Conservation (phyloP, 2,329 filamentous ascomycete species). For the Paracorniculantispora psalliotae region DNA sequence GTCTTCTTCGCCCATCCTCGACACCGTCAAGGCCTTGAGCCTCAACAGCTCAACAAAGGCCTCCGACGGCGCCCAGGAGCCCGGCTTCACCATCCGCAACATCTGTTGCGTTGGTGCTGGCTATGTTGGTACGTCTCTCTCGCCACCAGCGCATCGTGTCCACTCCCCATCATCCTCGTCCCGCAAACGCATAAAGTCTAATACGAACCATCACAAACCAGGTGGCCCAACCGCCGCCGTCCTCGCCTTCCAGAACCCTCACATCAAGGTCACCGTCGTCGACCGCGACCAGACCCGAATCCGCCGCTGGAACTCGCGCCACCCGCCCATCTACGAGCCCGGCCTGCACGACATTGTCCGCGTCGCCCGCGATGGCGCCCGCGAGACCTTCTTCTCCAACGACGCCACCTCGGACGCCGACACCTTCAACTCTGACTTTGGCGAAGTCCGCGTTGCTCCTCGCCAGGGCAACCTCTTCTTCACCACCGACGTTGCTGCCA, state of each 20-base stretch:
- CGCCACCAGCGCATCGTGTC: neutral
- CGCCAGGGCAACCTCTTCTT: constrained; percentile 67
- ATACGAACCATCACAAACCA: constrained; percentile 23
- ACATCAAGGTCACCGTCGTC: constrained; percentile 68
- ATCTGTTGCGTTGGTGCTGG: constrained; percentile 73
- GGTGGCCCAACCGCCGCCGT: constrained; percentile 72
- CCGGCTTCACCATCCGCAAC: constrained; percentile 42
- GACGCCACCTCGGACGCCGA: constrained; percentile 29
- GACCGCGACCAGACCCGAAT: constrained; percentile 64
- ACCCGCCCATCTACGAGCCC: constrained; percentile 73
- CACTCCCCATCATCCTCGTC: neutral
- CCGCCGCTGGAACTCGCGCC: constrained; percentile 65
- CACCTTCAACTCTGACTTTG: constrained; percentile 25
- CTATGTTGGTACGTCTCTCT: constrained; percentile 69
- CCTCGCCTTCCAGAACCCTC: constrained; percentile 67
- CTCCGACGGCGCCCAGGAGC: constrained; percentile 25
- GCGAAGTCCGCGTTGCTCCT: constrained; percentile 31
- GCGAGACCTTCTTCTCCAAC: constrained; percentile 37
- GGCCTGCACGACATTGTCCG: constrained; percentile 64
- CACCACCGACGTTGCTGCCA: constrained; percentile 58
- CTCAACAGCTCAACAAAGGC: constrained; percentile 27
- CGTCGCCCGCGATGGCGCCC: constrained; percentile 55
- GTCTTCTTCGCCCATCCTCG: constrained; percentile 18
- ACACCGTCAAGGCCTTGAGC: constrained; percentile 27
- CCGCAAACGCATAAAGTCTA: neutral